These are phyloP conservation scores for Verticillium tricorpus DNA, from an alignment of 2,329 filamentous ascomycete genomes.

Conservation along the genomic window DNA sequence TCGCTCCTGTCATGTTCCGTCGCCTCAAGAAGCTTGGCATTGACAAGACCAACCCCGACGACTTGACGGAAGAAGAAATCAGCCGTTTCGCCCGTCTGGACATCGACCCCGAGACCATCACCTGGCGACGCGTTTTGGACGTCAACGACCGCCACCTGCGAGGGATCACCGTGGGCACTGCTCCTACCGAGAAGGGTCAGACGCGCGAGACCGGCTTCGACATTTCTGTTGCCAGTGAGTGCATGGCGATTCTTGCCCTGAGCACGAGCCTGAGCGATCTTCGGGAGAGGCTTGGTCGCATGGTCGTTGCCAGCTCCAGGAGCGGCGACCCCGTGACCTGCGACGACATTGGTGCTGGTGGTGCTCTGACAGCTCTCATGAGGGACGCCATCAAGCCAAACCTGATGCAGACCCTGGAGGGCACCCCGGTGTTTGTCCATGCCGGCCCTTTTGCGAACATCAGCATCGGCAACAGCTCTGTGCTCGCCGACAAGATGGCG, in stretches of 20 bases:
- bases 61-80: conserved; percentile 87
- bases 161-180: conserved; percentile 82
- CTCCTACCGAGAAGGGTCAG: conserved; percentile 84
- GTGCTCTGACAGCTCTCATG: conserved; percentile 91
- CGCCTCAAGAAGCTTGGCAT: conserved; percentile 95
- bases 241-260: conserved; percentile 95
- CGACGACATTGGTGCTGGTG: conserved; percentile 89
- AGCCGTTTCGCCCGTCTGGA: conserved; percentile 85
- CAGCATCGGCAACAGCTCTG: conserved; percentile 92
- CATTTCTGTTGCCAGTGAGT: conserved; percentile 95
- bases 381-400: conserved; percentile 99
- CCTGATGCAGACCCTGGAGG: conserved; percentile 96
- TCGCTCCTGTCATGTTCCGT: conserved; percentile 86
- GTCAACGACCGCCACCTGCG: conserved; percentile 95
- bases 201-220: conserved; percentile 90
- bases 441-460: conserved; percentile 98
- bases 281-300: conserved; percentile 86
- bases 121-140: conserved; percentile 92
- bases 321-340: conserved; percentile 89
- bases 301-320: conserved; percentile 89
- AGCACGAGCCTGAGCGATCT: conserved; percentile 85
- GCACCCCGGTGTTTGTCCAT: conserved; percentile 95
- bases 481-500: conserved; percentile 91
- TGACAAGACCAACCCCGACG: conserved; percentile 87
- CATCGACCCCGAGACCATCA: conserved; percentile 95